Evolutionary conservation across 164 flowering plant species (phyloP), one percentile per base, ranked within the genome.

Genomic region (Vitis labrusca): DNA sequence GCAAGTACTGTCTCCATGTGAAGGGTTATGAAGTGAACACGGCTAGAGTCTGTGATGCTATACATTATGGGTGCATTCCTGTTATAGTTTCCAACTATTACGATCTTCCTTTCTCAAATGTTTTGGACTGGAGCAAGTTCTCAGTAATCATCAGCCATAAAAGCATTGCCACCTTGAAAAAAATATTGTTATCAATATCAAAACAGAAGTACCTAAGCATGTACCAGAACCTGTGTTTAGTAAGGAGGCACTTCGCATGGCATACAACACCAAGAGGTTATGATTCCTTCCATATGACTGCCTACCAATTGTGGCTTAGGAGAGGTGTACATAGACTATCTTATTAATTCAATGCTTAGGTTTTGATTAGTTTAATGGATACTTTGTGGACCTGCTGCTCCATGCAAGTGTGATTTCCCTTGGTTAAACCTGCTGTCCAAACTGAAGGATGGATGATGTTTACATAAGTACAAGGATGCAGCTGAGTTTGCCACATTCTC

Each of bases 1-100:
- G 81, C 79, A 84, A 77, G 37, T 87, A 76, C 67, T 85, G 85
- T 75, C 80, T 85, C 73, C 88, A 82, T 56, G 76, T 82, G n/a
- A 87, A 82, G 74, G 91, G 91, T 16, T 87, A 82, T 57, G 89
- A 87, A 66, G 91, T 85, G 30, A 87, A 87, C 74, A 82, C 91
- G 1, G 86, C 91, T 0, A 78, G 89, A 71, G 72, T 87, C 29
- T 72, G 80, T 30, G 89, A 87, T 77, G 89, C 91, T 14, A 75
- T 87, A 47, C 83, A 85, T 63, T 84, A 80, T 65, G 91, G 91
- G 10, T 85, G 89, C 56, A 54, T 87, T 60, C 91, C 91, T 44
- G 89, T 87, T 51, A 70, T 87, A 47, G 64, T 87, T 64, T 83
- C 91, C 30, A 77, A 87, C 51, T 65, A 84, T 55, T 87, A 85